A percentile compares a stretch with the other conserved stretches of the same genome.
These are phyloP conservation scores for Choricystis sp. DNA, from an alignment of 139 green algal species.

Conservation along the genomic window DNA sequence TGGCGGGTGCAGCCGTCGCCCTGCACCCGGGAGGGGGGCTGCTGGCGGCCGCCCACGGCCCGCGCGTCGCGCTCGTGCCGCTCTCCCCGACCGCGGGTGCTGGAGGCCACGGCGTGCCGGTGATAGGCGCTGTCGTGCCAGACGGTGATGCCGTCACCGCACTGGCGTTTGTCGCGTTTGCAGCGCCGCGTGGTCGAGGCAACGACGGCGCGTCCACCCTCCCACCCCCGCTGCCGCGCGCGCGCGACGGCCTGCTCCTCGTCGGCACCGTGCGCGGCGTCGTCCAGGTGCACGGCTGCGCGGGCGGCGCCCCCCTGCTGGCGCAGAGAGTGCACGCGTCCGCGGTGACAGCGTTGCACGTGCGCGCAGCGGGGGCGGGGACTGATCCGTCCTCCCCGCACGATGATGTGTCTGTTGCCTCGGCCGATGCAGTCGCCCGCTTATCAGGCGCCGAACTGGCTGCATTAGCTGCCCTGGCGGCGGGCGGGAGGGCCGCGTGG, in stretches of 20 bases:
- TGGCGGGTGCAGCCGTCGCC: no score
- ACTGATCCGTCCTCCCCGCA: not conserved
- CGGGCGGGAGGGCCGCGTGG: not conserved
- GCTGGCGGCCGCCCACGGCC: conserved; percentile 6
- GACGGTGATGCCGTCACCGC: conserved; percentile 8
- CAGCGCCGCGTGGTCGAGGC: not conserved
- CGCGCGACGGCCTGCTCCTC: conserved; percentile 22
- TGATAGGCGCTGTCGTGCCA: conserved; percentile 6
- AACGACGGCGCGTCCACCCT: no score
- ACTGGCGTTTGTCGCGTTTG: conserved; percentile 1
- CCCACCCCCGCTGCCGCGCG: no score
- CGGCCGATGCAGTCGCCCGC: conserved; percentile 2
- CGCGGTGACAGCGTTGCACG: not conserved
- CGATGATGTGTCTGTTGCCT: not conserved
- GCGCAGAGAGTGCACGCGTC: conserved; percentile 27
- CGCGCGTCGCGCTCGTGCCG: conserved; percentile 6
- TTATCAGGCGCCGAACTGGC: not conserved
- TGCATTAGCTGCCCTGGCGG: conserved; percentile 4
- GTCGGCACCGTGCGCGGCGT: conserved; percentile 30
- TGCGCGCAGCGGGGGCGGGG: not conserved
- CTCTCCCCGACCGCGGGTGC: not conserved
- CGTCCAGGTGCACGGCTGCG: conserved; percentile 33
- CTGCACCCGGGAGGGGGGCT: no score
- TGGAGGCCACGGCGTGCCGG: not conserved
- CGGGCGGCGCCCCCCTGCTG: conserved; percentile 20